phyloP scores from a whole-genome alignment of 2,329 filamentous ascomycete genomes.

The Aspergillus oerlinghausenensis region DNA sequence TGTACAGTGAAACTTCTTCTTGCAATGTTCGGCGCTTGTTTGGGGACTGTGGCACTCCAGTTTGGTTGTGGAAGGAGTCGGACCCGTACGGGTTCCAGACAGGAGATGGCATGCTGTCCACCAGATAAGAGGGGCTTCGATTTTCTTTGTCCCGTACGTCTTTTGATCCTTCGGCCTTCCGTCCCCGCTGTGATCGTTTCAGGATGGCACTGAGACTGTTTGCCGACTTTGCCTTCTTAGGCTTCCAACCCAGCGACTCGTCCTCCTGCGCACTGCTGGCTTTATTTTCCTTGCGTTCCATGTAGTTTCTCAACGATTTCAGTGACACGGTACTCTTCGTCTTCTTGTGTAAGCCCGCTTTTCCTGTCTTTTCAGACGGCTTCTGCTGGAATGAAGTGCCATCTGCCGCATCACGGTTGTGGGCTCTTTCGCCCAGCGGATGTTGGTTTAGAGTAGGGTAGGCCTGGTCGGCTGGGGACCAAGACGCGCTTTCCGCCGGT shows the following conservation, averaged over 20 bases:
- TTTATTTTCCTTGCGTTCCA: conserved; percentile 42
- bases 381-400: conserved; percentile 28
- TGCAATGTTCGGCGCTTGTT: conserved; percentile 43
- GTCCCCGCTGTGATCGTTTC: conserved; percentile 65
- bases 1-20: conserved; percentile 56
- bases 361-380: conserved; percentile 34
- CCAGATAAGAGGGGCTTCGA: conserved; percentile 54
- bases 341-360: conserved; percentile 46
- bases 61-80: conserved; percentile 29
- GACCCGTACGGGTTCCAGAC: conserved; percentile 74
- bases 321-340: conserved; percentile 52
- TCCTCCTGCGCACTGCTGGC: conserved; percentile 27
- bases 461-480: conserved; percentile 48
- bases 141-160: conserved; percentile 75
- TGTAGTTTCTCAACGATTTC: conserved; percentile 44
- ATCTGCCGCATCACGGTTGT: conserved; percentile 32
- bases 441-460: conserved; percentile 35
- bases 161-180: conserved; percentile 54
- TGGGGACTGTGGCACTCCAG: conserved; percentile 40
- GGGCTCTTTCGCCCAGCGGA: conserved; percentile 36
- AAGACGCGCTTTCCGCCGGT: conserved; percentile 33
- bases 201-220: conserved; percentile 77
- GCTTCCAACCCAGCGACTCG: conserved; percentile 39
- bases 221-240: conserved; percentile 74
- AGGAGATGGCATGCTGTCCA: conserved; percentile 55